Evolutionary conservation across 352 stramenopile genomes (phyloP).

Genomic region (Phytophthora niederhauseri): DNA sequence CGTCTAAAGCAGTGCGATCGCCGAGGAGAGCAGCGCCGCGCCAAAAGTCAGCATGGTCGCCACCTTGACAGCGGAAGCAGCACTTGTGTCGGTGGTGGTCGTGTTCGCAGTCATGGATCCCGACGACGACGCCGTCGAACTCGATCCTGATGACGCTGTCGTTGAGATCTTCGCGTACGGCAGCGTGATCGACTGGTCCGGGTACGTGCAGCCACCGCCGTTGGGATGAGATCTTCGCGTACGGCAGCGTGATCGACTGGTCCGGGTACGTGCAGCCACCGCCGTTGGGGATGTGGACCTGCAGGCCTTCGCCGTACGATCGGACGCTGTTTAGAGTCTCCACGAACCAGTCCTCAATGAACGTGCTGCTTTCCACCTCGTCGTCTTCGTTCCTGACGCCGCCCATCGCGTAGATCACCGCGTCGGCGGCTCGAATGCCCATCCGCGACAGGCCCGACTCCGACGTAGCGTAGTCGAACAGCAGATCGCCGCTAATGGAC

Average conservation of each 20-base stretch:
- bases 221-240: constrained; percentile 11
- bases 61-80: background rate
- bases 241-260: constrained; percentile 33
- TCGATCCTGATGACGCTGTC: too few relatives aligned
- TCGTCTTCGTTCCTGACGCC: background rate
- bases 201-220: constrained; percentile 36
- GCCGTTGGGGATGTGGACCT: constrained; percentile 38
- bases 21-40: background rate
- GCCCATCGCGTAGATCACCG: constrained; percentile 14
- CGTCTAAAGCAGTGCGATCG: background rate
- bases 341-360: constrained; percentile 9
- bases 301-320: constrained; percentile 12
- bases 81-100: background rate
- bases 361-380: background rate
- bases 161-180: constrained; percentile 15
- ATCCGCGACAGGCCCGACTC: constrained; percentile 36
- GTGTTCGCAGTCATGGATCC: background rate
- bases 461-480: constrained; percentile 34
- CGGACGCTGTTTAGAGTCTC: background rate
- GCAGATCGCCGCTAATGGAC: constrained; percentile 33
- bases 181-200: constrained; percentile 29
- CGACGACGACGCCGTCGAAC: background rate
- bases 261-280: constrained; percentile 33
- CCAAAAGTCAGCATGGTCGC: background rate
- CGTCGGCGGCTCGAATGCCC: constrained; percentile 17